Evolutionary conservation across 495 filamentous ascomycete species (phyloP).

Genomic region (Physcia stellaris): DNA sequence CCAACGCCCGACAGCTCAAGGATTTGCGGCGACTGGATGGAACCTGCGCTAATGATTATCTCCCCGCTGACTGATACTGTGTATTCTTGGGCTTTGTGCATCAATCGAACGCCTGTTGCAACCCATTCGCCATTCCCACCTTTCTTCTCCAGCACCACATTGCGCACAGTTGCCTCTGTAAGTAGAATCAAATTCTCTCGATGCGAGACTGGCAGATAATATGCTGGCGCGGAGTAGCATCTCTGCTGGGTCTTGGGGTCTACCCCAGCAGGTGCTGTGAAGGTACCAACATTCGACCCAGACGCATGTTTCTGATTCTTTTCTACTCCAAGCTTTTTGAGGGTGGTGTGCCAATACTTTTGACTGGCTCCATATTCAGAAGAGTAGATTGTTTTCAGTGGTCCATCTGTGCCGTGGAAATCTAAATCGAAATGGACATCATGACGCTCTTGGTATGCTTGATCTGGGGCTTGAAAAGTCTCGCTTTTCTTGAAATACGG

Average conservation of each 20-base stretch:
- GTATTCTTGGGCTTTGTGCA: conserved; percentile 11
- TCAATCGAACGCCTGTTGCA: conserved; percentile 23
- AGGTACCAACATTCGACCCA: conserved; percentile 30
- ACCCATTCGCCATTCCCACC: conserved; percentile 15
- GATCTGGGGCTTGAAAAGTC: conserved; percentile 28
- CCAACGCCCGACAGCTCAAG: conserved; percentile 44
- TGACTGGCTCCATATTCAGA: conserved; percentile 29
- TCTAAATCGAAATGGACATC: conserved; percentile 18
- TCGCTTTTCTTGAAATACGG: conserved; percentile 37
- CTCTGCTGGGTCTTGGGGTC: conserved; percentile 33
- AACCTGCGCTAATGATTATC: conserved; percentile 38
- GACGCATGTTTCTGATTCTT: conserved; percentile 26
- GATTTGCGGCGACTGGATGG: conserved; percentile 36
- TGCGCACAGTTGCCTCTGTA: conserved; percentile 30
- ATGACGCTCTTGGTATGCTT: conserved; percentile 19
- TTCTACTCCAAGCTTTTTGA: conserved; percentile 26
- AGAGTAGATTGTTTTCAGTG: conserved; percentile 30
- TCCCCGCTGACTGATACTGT: conserved; percentile 25
- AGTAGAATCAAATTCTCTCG: conserved; percentile 35
- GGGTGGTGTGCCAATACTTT: conserved; percentile 32
- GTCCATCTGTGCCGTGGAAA: conserved; percentile 27
- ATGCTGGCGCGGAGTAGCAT: conserved; percentile 32
- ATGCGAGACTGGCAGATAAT: conserved; percentile 25
- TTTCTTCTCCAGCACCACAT: conserved; percentile 17
- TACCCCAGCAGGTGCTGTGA: conserved; percentile 28